Evolutionary conservation across 2,329 filamentous ascomycete genomes (phyloP).

Genomic region (Thermothelomyces thermophilus): DNA sequence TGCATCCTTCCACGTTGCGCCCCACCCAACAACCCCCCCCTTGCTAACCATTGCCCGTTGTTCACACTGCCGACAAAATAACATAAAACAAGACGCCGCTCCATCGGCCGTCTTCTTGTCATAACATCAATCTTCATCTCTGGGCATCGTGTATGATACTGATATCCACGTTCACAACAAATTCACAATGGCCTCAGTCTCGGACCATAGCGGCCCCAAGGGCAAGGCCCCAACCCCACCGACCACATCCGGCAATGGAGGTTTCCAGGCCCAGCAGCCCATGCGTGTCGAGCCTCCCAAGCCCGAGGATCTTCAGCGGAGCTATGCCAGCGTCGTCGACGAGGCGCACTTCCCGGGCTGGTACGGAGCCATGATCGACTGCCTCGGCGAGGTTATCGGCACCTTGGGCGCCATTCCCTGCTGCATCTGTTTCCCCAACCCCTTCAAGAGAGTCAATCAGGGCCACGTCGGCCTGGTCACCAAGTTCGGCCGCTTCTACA

Average conservation of each 20-base stretch:
- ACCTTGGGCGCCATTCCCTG: conserved; percentile 81
- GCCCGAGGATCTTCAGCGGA: conserved; percentile 76
- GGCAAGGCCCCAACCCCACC: too few relatives aligned
- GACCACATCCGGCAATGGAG: conserved; percentile 20
- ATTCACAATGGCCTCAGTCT: too few relatives aligned
- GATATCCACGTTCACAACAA: too few relatives aligned
- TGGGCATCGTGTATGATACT: too few relatives aligned
- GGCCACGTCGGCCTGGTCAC: conserved; percentile 94
- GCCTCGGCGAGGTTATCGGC: conserved; percentile 68
- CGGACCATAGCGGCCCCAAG: too few relatives aligned
- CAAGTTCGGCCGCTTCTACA: conserved; percentile 80
- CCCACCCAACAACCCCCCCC: too few relatives aligned
- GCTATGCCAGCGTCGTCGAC: conserved; percentile 60
- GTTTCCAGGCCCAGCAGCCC: conserved; percentile 46
- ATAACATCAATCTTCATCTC: too few relatives aligned
- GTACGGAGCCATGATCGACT: conserved; percentile 73
- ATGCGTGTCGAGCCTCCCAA: conserved; percentile 74
- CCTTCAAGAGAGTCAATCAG: conserved; percentile 86
- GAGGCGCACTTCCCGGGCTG: conserved; percentile 68
- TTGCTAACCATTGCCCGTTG: too few relatives aligned
- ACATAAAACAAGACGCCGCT: too few relatives aligned
- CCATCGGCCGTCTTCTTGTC: too few relatives aligned
- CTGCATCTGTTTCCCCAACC: conserved; percentile 89
- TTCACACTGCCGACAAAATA: too few relatives aligned
- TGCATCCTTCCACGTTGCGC: too few relatives aligned